Evolutionary conservation across 2,329 filamentous ascomycete species (phyloP), one percentile per base, ranked within the genome.

Genomic region (Fusarium algeriense): DNA sequence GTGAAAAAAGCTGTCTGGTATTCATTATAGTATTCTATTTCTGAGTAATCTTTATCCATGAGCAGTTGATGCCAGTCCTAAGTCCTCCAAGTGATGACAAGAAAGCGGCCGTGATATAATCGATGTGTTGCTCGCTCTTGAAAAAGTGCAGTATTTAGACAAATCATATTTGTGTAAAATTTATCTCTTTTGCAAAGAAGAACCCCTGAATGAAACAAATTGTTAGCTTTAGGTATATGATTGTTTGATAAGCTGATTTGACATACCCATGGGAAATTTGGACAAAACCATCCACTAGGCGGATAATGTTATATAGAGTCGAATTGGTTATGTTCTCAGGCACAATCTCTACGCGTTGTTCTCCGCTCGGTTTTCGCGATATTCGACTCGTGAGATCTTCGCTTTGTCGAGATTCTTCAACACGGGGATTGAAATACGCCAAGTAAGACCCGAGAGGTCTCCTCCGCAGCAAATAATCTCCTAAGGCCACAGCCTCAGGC

Each of bases 401-500:
- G 8, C 41, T 26, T 26, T 20, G 28, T 46, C 11, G 28, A 37
- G 13, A 34, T 32, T 12, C 41, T n/a, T 10, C 20, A 20, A 26
- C 9, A 23, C 12, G 7, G 30, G 14, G 15, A 15, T 38, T 26
- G 12, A n/a, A 52, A 12, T 12, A 17, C 23, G n/a, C 17, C 32
- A 57, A 28, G 26, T 11, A 26, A 23, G 10, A 20, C 32, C 23
- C 13, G 32, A 28, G 30, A 2, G 17, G 7, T 14, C 23, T 13
- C 20, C 12, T n/a, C 38, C 5, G 4, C 34, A 58, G 64, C 38
- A 64, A 17, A 8, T 30, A 7, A 32, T 48, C 32, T 60, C 34
- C 30, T 60, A 32, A 53, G 45, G 41, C 70, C 70, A 73, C 8
- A 58, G 17, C 23, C 38, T 49, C 13, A 65, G n/a, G 43, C 49